Evolutionary conservation across 2,329 filamentous ascomycete genomes (phyloP).

Genomic region (Aspergillus ochraceoroseus): DNA sequence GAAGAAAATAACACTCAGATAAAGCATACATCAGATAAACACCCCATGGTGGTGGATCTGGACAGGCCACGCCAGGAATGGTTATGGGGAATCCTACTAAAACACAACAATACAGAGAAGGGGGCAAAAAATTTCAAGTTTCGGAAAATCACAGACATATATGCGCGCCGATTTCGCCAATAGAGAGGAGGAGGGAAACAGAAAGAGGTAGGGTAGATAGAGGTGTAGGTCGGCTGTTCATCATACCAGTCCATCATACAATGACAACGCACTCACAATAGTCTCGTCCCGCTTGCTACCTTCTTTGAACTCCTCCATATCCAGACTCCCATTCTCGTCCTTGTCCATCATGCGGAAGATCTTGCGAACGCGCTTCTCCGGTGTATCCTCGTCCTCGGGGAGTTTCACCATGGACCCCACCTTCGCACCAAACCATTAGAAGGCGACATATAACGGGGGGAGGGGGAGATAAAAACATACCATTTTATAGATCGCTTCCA

Average conservation of each 20-base stretch:
- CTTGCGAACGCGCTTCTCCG: constrained; percentile 95
- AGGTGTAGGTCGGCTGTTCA: too few species aligned
- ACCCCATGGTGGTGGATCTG: too few species aligned
- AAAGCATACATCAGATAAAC: constrained; percentile 8
- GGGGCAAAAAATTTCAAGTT: constrained; percentile 2
- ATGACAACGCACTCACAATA: constrained; percentile 90
- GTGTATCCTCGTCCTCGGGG: constrained; percentile 96
- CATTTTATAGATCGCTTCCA: constrained; percentile 99
- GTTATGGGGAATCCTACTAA: constrained; percentile 19
- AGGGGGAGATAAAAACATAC: constrained; percentile 46
- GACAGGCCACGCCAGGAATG: too few species aligned
- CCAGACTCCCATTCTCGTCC: constrained; percentile 94
- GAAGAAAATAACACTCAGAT: background rate
- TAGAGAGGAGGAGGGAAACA: constrained; percentile 6
- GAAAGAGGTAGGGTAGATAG: too few species aligned
- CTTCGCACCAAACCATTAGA: constrained; percentile 45
- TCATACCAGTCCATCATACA: constrained; percentile 92
- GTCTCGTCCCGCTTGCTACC: constrained; percentile 98
- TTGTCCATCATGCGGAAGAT: constrained; percentile 99
- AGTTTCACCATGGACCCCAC: constrained; percentile 99
- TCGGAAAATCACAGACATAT: too few species aligned
- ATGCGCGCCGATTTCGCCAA: constrained; percentile 18
- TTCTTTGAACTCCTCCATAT: constrained; percentile 98
- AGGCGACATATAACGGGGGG: constrained; percentile 6
- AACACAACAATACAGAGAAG: constrained; percentile 7